Evolutionary conservation across 129 eudicot genomes (phyloP).

Genomic region (Arctium lappa): DNA sequence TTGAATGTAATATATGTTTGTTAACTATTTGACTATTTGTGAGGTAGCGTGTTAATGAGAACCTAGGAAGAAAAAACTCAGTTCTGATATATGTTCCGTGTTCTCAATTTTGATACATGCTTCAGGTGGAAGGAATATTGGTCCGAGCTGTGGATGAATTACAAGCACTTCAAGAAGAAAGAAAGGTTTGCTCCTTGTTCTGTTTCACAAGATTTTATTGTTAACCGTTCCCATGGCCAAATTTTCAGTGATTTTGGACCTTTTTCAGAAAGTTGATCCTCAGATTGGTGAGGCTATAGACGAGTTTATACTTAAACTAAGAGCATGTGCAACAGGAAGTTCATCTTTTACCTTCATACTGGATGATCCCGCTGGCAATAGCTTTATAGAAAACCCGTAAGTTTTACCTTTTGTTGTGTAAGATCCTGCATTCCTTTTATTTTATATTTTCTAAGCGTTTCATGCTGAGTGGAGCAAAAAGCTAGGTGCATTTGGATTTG

Average conservation of each 20-base stretch:
- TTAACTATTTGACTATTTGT: not conserved
- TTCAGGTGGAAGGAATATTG: slow-evolving; percentile 86
- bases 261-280: slow-evolving; percentile 83
- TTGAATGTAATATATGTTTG: not conserved
- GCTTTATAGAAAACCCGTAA: slow-evolving; percentile 94
- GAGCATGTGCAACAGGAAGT: slow-evolving; percentile 64
- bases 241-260: not conserved
- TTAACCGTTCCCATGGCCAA: not conserved
- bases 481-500: not conserved
- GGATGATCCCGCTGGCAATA: slow-evolving; percentile 97
- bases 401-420: slow-evolving; percentile 1
- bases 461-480: not conserved
- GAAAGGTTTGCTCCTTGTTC: slow-evolving; percentile 47
- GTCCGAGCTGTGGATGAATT: slow-evolving; percentile 68
- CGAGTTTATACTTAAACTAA: slow-evolving; percentile 56
- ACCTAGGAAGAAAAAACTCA: not conserved
- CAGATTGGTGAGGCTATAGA: slow-evolving; percentile 81
- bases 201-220: not conserved
- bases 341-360: slow-evolving; percentile 71
- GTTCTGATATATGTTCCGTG: slow-evolving; percentile 19
- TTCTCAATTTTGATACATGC: slow-evolving; percentile 1
- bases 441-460: not conserved
- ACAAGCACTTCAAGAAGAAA: slow-evolving; percentile 88
- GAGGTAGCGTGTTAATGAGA: not conserved
- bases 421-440: not conserved